Base-by-base conservation (phyloP, 2,329 filamentous ascomycete genomes). In the Colletotrichum simmondsii region DNA sequence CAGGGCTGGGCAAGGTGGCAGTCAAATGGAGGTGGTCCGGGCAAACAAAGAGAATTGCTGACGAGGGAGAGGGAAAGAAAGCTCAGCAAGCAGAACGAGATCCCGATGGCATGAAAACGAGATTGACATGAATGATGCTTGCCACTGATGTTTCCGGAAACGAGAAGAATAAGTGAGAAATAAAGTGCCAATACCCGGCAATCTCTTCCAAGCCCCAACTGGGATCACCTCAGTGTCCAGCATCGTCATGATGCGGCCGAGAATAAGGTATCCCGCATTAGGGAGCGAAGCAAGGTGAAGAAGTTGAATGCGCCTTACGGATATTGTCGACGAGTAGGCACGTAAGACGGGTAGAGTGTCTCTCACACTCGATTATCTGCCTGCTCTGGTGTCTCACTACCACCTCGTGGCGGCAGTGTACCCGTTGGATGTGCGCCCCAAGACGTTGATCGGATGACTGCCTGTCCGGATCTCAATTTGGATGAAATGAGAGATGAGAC, bases 1-100 rank as follows among this genome's bases (percentile, higher is more conserved):
- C 61, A 63, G 46, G 61, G n/a, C 61, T 35, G 61, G 61, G 46
- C 61, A 16, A n/a, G 52, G 61, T 37, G 28, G 61, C 14, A 64
- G 52, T 32, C n/a, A 32, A 24, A 53, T 37, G 30, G 30, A 37
- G 10, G 2, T 12, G 8, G 8, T 14, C 46, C 2, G 14, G 14
- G 7, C 61, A 64, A 64, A 64, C 61, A 54, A 64, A 37, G 10
- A 26, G 42, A 49, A 49, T 26, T 28, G 12, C 19, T 49, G n/a
- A 26, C 28, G 22, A 64, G 46, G 46, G 46, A 64, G 46, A 19
- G 22, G 30, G 12, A 42, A 19, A 16, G 42, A 42, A 35, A 24
- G 16, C 35, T 19, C 2, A 28, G 19, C 19, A 49, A 22, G 19
- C 53, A 8, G 11, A 22, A 63, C 28, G n/a, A 26, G 3, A 53